A percentile compares a stretch with the other conserved stretches of the same genome.
phyloP scores from a whole-genome alignment of 179 eudicot species.

The Beta corolliflora region DNA sequence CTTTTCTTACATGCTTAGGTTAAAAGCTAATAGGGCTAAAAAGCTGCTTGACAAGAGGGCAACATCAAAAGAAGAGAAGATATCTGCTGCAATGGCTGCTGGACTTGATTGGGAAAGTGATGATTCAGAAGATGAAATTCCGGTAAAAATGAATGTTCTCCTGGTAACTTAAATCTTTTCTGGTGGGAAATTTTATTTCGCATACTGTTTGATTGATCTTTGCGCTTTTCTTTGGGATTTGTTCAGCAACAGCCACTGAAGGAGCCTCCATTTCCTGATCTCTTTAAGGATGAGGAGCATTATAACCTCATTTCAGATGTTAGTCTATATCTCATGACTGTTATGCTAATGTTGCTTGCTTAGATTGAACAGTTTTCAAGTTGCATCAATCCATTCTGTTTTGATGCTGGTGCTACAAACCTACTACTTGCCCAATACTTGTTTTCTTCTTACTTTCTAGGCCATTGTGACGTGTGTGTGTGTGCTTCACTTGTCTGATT shows the following conservation, averaged over 20 bases:
- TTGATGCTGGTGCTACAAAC: background rate
- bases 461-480: background rate
- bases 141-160: slow-evolving; percentile 35
- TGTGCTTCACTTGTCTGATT: background rate
- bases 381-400: background rate
- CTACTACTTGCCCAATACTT: background rate
- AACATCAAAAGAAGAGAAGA: slow-evolving; percentile 57
- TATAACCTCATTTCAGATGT: slow-evolving; percentile 75
- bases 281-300: slow-evolving; percentile 77
- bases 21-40: slow-evolving; percentile 73
- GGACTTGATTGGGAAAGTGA: slow-evolving; percentile 85
- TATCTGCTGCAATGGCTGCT: slow-evolving; percentile 79
- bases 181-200: background rate
- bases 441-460: background rate
- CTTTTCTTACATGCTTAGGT: slow-evolving; percentile 36
- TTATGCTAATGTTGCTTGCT: slow-evolving; percentile 2
- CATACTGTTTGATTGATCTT: background rate
- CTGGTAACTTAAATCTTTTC: background rate
- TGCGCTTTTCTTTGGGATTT: slow-evolving; percentile 21
- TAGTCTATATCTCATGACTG: slow-evolving; percentile 31
- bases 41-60: slow-evolving; percentile 59
- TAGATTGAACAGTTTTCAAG: background rate
- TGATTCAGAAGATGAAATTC: slow-evolving; percentile 70
- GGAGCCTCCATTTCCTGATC: slow-evolving; percentile 78
- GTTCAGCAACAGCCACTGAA: slow-evolving; percentile 49